These are phyloP conservation scores for Acidiella bohemica DNA, from an alignment of 495 filamentous ascomycete species.

Conservation along the genomic window DNA sequence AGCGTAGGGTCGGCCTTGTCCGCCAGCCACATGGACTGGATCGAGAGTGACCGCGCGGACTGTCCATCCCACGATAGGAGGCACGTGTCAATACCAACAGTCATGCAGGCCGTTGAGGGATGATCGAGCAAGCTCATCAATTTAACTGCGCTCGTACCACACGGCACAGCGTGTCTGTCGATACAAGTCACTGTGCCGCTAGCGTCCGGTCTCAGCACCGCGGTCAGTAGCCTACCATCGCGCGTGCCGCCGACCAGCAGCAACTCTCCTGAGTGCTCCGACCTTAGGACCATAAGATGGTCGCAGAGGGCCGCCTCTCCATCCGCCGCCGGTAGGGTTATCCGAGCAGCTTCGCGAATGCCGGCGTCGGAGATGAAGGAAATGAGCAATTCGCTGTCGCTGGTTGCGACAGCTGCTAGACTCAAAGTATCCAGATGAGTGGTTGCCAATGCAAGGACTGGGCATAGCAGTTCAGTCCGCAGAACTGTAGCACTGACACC, in stretches of 20 bases:
- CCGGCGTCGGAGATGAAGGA: too few relatives aligned
- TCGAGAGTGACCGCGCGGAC: slow-evolving; percentile 7
- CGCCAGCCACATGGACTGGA: slow-evolving; percentile 24
- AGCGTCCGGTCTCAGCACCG: not conserved
- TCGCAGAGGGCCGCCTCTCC: slow-evolving; percentile 4
- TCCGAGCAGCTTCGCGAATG: not conserved
- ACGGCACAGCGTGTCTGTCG: not conserved
- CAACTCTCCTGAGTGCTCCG: not conserved
- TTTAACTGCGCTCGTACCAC: slow-evolving; percentile 8
- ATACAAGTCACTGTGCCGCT: not conserved
- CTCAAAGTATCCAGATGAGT: too few relatives aligned
- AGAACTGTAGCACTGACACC: too few relatives aligned
- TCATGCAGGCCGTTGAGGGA: slow-evolving; percentile 2
- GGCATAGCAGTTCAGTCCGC: too few relatives aligned
- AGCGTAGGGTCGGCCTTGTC: slow-evolving; percentile 15
- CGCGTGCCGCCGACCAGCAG: slow-evolving; percentile 23
- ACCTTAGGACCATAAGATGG: slow-evolving; percentile 1
- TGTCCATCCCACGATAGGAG: slow-evolving; percentile 10
- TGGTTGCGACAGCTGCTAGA: too few relatives aligned
- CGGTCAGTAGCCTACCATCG: slow-evolving; percentile 19
- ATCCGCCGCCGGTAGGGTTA: not conserved
- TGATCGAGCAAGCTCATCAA: not conserved
- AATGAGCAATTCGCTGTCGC: too few relatives aligned
- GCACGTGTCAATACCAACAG: slow-evolving; percentile 12
- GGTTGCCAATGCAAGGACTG: too few relatives aligned